These are phyloP conservation scores for Geotrichum reessii DNA, from an alignment of 1,139 yeast species.

Conservation along the genomic window DNA sequence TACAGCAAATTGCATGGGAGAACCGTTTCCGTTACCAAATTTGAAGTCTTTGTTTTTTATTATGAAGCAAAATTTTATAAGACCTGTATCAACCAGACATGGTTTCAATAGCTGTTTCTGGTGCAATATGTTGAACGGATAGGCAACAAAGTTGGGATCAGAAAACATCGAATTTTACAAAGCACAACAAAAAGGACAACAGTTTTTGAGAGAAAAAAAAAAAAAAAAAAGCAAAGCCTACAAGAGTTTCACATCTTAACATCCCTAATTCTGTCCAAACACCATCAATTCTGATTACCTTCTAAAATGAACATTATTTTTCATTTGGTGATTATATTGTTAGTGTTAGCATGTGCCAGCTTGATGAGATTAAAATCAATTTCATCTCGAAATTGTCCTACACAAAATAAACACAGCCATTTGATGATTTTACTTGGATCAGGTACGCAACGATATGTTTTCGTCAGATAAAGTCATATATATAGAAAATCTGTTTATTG, in stretches of 20 bases:
- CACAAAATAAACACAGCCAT: constrained; percentile 1
- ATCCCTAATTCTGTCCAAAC: neutral
- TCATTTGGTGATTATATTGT: neutral
- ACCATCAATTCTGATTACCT: neutral
- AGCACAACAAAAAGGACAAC: neutral
- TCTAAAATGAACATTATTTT: neutral
- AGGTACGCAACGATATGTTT: constrained; percentile 3
- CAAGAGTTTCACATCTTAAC: neutral
- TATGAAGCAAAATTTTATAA: constrained; percentile 2
- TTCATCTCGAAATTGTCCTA: neutral
- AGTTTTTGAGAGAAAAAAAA: neutral
- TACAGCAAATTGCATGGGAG: neutral
- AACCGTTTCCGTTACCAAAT: neutral
- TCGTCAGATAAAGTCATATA: constrained; percentile 11
- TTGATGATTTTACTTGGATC: constrained; percentile 30
- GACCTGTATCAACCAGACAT: neutral
- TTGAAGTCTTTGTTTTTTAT: neutral
- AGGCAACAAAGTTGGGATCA: too few relatives aligned
- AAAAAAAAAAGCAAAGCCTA: neutral
- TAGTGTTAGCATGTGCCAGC: neutral
- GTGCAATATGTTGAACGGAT: too few relatives aligned
- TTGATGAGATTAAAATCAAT: neutral
- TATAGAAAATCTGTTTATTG: too few relatives aligned
- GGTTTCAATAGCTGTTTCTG: neutral
- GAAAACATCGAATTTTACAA: too few relatives aligned